phyloP scores from a whole-genome alignment of 225 moss, liverwort and hornwort genomes.

The Anthoceros angustus region DNA sequence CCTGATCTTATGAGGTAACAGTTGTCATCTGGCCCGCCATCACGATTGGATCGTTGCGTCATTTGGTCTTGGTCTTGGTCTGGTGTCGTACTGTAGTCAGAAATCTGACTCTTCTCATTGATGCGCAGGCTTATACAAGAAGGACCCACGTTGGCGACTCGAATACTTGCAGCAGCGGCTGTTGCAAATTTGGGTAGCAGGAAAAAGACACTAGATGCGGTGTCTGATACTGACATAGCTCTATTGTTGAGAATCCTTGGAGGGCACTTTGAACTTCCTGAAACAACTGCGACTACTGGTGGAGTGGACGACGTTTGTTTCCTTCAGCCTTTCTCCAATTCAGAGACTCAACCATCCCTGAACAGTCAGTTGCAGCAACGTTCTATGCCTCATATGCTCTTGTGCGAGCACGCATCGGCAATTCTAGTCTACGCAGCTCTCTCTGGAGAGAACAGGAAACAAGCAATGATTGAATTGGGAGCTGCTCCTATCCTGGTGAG shows the following conservation, averaged over 20 bases:
- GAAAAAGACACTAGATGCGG: slow-evolving; percentile 28
- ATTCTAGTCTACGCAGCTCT: slow-evolving; percentile 52
- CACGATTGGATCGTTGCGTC: not conserved
- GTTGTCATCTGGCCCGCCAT: not conserved
- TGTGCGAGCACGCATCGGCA: slow-evolving; percentile 44
- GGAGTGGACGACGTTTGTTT: slow-evolving; percentile 2
- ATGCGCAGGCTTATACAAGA: slow-evolving; percentile 38
- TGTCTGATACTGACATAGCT: slow-evolving; percentile 28
- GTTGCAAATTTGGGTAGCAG: slow-evolving; percentile 60
- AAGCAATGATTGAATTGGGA: slow-evolving; percentile 25
- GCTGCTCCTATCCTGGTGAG: slow-evolving; percentile 36
- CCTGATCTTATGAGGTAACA: slow-evolving; percentile 51
- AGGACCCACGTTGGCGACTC: slow-evolving; percentile 31
- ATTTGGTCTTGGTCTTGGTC: not conserved
- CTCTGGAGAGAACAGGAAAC: slow-evolving; percentile 42
- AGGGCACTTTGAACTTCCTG: slow-evolving; percentile 7
- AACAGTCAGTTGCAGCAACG: slow-evolving; percentile 8
- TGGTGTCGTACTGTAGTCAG: not conserved
- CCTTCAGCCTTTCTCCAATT: not conserved
- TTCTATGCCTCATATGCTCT: slow-evolving; percentile 24
- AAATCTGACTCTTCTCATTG: not conserved
- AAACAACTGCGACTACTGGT: slow-evolving; percentile 4
- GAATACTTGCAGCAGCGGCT: slow-evolving; percentile 36
- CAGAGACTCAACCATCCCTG: slow-evolving; percentile 4
- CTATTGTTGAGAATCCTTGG: slow-evolving; percentile 29